Base-by-base conservation (phyloP, 2,329 filamentous ascomycete species). In the Ilyonectria robusta region DNA sequence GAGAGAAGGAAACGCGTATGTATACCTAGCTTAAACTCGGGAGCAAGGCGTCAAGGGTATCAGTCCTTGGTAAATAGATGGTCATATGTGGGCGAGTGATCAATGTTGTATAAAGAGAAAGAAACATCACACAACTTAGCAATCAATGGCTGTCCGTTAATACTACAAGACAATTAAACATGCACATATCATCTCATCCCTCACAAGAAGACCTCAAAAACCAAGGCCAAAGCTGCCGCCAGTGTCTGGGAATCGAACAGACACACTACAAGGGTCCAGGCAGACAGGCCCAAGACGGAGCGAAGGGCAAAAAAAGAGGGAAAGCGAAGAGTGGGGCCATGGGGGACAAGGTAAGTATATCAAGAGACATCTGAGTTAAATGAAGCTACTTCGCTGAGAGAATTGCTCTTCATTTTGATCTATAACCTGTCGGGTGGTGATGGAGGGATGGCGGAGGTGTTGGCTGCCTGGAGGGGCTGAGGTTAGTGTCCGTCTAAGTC, bases 1-100 rank as follows among this genome's bases (percentile, higher is more conserved):
- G 80, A 87, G 94, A 54, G 91, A 92, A 69, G 93, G 91, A 23
- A 89, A 89, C 59, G 81, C 84, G 44, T 95, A 95, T 79, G 87
- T 84, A 11, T 95, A 95, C 77, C 81, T 94, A 62, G 91, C 92
- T 68, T 94, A 82, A 63, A 46, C 19, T 23, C 21, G 51, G 42
- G 23, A 26, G 21, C 7, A 48, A 21, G 40, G 42, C 47, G 48
- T 37, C 40, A 58, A 31, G 29, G 29, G 17, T 19, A 19, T 33
- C 10, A 21, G n/a, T 9, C 37, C 7, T 47, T 8, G 40, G n/a
- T 15, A 46, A 23, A 58, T 47, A 29, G 11, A 26, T 13, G n/a
- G 53, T n/a, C 51, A 56, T 47, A 37, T 54, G 13, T 51, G 61
- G 40, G 42, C 55, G 48, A 56, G 29, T 54, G 37, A 59, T 19